A percentile compares a stretch with the other conserved stretches of the same genome.
Evolutionary conservation across 2,329 filamentous ascomycete species (phyloP).

Genomic region (Blumeria graminis): DNA sequence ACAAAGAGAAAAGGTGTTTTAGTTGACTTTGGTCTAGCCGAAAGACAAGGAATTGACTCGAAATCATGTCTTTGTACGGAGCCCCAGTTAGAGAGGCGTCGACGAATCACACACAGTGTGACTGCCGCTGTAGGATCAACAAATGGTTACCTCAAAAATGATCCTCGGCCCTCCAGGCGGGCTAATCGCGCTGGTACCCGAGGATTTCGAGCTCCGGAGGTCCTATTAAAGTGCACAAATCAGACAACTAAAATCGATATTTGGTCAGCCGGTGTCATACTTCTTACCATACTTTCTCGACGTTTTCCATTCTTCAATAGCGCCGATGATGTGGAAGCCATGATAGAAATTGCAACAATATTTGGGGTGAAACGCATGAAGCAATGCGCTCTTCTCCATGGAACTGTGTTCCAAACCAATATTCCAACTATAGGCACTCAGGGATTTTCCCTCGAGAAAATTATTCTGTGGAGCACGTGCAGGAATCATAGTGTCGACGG

Average conservation of each 20-base stretch:
- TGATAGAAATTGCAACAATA: slow-evolving; percentile 92
- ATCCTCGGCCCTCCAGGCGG: slow-evolving; percentile 64
- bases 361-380: slow-evolving; percentile 76
- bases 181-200: slow-evolving; percentile 88
- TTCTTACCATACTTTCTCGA: slow-evolving; percentile 77
- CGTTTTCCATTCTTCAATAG: slow-evolving; percentile 98
- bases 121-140: slow-evolving; percentile 29
- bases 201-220: slow-evolving; percentile 88
- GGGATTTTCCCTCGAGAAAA: slow-evolving; percentile 76
- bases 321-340: slow-evolving; percentile 89
- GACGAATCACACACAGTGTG: slow-evolving; percentile 32
- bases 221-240: slow-evolving; percentile 87
- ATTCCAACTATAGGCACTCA: slow-evolving; percentile 73
- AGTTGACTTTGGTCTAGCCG: slow-evolving; percentile 96
- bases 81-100: slow-evolving; percentile 32
- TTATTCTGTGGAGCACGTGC: slow-evolving; percentile 84
- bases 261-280: slow-evolving; percentile 91
- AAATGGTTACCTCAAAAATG: slow-evolving; percentile 64
- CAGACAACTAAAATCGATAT: slow-evolving; percentile 89
- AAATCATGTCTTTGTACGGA: slow-evolving; percentile 68
- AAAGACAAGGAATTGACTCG: slow-evolving; percentile 52
- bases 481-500: slow-evolving; percentile 35
- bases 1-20: slow-evolving; percentile 60
- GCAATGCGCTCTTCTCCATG: slow-evolving; percentile 57
- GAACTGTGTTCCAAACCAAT: slow-evolving; percentile 75